Evolutionary conservation across 495 filamentous ascomycete species (phyloP).

Genomic region (Talaromyces borbonicus): DNA sequence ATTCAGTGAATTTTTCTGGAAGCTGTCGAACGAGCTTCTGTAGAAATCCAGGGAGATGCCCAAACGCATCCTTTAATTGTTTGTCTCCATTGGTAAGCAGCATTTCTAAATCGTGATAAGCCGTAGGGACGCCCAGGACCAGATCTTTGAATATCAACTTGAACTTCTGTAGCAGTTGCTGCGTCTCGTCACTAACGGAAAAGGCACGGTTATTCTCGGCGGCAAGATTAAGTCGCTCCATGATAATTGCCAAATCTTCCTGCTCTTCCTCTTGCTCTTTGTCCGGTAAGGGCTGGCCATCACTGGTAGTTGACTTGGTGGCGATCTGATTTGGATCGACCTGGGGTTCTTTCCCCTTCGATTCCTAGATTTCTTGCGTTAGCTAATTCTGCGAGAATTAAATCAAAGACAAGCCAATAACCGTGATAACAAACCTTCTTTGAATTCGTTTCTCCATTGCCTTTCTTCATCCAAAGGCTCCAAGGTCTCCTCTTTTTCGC

Average conservation of each 20-base stretch:
- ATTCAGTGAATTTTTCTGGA: slow-evolving; percentile 67
- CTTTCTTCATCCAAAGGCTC: slow-evolving; percentile 36
- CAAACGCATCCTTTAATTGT: slow-evolving; percentile 65
- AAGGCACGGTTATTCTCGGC: slow-evolving; percentile 72
- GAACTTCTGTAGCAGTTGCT: slow-evolving; percentile 73
- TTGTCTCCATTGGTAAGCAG: slow-evolving; percentile 74
- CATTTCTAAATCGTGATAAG: slow-evolving; percentile 76
- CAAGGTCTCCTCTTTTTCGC: slow-evolving; percentile 36
- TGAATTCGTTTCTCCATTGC: slow-evolving; percentile 31
- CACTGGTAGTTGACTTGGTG: slow-evolving; percentile 13
- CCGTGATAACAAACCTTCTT: slow-evolving; percentile 9
- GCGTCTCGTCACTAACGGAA: slow-evolving; percentile 69
- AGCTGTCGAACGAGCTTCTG: slow-evolving; percentile 80
- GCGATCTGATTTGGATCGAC: slow-evolving; percentile 9
- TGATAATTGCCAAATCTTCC: slow-evolving; percentile 63
- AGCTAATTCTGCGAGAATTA: not conserved
- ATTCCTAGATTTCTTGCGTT: not conserved
- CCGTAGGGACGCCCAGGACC: slow-evolving; percentile 84
- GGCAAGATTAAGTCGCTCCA: slow-evolving; percentile 71
- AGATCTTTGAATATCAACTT: slow-evolving; percentile 82
- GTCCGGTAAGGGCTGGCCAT: slow-evolving; percentile 23
- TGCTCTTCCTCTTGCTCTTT: slow-evolving; percentile 48
- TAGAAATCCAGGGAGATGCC: slow-evolving; percentile 66
- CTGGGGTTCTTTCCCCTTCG: not conserved
- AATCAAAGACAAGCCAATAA: not conserved